Evolutionary conservation across 176 grass and related monocot species (phyloP).

Genomic region (barley (Hordeum vulgare)): DNA sequence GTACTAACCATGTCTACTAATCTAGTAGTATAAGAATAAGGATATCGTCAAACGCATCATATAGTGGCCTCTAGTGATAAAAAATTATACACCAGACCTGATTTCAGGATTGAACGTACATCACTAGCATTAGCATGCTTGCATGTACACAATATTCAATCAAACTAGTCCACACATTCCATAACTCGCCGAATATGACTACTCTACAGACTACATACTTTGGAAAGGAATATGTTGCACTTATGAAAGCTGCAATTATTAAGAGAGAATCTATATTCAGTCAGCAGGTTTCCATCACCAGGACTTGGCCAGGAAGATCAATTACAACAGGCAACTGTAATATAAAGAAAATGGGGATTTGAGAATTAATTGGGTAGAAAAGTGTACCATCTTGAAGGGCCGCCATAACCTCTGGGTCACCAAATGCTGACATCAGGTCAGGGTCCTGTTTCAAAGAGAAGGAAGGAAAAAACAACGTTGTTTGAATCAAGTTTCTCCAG

Average conservation of each 20-base stretch:
- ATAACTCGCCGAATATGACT: neutral
- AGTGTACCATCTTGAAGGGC: constrained; percentile 89
- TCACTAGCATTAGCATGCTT: neutral
- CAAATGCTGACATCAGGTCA: constrained; percentile 76
- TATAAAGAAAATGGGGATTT: neutral
- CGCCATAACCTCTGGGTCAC: constrained; percentile 85
- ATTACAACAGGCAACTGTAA: neutral
- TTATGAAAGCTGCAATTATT: neutral
- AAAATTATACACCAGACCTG: neutral
- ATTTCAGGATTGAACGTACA: neutral
- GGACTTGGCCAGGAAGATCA: neutral
- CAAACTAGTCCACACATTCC: neutral
- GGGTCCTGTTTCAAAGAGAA: constrained; percentile 57
- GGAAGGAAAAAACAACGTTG: neutral
- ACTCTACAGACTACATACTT: neutral
- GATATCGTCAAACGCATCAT: neutral
- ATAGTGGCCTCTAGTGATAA: neutral
- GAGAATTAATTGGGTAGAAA: neutral
- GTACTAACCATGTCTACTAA: neutral
- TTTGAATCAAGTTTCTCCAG: neutral
- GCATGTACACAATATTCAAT: neutral
- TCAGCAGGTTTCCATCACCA: neutral
- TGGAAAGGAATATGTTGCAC: neutral
- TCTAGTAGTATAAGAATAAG: neutral
- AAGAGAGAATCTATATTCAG: neutral